Evolutionary conservation across 1,284 basidiomycete species (phyloP).

Genomic region (Kwoniella shivajii): DNA sequence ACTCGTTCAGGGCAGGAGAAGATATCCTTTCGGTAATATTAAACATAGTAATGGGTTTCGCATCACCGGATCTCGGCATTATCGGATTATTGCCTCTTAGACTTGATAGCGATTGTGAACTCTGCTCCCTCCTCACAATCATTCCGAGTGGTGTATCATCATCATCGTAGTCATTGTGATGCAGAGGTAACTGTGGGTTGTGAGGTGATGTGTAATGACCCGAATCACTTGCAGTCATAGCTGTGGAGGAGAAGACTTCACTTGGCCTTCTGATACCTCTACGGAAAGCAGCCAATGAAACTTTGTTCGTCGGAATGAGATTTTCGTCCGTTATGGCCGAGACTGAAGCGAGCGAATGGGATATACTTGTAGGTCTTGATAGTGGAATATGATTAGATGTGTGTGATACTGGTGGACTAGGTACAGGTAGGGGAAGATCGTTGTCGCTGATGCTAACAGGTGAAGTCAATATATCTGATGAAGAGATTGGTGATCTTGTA

Average conservation of each 20-base stretch:
- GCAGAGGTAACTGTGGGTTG: slow-evolving; percentile 8
- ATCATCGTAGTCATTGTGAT: slow-evolving; percentile 33
- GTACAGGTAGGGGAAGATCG: background rate
- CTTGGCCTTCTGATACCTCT: slow-evolving; percentile 43
- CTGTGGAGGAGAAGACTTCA: slow-evolving; percentile 17
- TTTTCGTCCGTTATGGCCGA: slow-evolving; percentile 29
- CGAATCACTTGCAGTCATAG: slow-evolving; percentile 20
- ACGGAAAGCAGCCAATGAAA: slow-evolving; percentile 46
- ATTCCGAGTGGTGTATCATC: slow-evolving; percentile 45
- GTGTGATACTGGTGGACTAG: slow-evolving; percentile 1
- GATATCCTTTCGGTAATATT: background rate
- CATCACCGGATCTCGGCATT: background rate
- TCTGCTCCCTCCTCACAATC: slow-evolving; percentile 14
- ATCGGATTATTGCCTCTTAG: background rate
- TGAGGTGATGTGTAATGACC: slow-evolving; percentile 8
- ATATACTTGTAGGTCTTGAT: slow-evolving; percentile 38
- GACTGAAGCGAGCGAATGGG: slow-evolving; percentile 29
- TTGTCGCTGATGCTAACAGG: background rate
- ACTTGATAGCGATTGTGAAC: slow-evolving; percentile 15
- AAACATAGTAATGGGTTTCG: background rate
- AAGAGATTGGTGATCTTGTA: background rate
- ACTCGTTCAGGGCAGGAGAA: no score
- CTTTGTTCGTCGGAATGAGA: slow-evolving; percentile 23
- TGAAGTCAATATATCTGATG: slow-evolving; percentile 1
- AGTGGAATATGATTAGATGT: slow-evolving; percentile 10